These are phyloP conservation scores for Nematodospora anomalae DNA, from an alignment of 1,139 yeast genomes.

Conservation along the genomic window DNA sequence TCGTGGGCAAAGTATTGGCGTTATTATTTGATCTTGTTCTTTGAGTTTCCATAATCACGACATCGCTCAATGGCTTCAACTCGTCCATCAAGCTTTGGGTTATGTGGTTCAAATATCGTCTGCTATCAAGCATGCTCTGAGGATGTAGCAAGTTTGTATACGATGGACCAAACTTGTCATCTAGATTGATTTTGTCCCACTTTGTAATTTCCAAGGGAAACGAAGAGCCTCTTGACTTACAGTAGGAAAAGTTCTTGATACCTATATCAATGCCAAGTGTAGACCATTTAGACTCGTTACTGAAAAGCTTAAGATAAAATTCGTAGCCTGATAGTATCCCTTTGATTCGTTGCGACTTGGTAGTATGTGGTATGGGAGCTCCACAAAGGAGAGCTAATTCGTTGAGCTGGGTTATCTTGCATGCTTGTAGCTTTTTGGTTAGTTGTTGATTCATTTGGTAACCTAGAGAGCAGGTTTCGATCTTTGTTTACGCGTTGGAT, in stretches of 20 bases:
- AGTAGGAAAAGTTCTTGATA: conserved; percentile 42
- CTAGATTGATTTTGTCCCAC: conserved; percentile 34
- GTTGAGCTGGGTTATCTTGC: conserved; percentile 23
- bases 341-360: conserved; percentile 26
- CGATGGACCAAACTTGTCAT: conserved; percentile 13
- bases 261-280: conserved; percentile 40
- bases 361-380: conserved; percentile 26
- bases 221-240: conserved; percentile 22
- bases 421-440: conserved; percentile 5
- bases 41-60: conserved; percentile 39
- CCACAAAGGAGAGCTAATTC: conserved; percentile 40
- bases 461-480: no score
- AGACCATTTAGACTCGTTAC: conserved; percentile 12
- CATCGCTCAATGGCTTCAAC: conserved; percentile 13
- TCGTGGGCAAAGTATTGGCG: conserved; percentile 40
- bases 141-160: conserved; percentile 14
- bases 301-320: conserved; percentile 16
- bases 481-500: no score
- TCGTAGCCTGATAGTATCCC: conserved; percentile 24
- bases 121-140: conserved; percentile 23
- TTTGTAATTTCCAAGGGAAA: conserved; percentile 13
- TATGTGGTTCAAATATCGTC: conserved; percentile 28
- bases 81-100: conserved; percentile 22
- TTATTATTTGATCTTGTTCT: conserved; percentile 37
- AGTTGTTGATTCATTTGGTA: conserved; percentile 4